phyloP scores from a whole-genome alignment of 163 green algal genomes.

The Chloroidium sp. region DNA sequence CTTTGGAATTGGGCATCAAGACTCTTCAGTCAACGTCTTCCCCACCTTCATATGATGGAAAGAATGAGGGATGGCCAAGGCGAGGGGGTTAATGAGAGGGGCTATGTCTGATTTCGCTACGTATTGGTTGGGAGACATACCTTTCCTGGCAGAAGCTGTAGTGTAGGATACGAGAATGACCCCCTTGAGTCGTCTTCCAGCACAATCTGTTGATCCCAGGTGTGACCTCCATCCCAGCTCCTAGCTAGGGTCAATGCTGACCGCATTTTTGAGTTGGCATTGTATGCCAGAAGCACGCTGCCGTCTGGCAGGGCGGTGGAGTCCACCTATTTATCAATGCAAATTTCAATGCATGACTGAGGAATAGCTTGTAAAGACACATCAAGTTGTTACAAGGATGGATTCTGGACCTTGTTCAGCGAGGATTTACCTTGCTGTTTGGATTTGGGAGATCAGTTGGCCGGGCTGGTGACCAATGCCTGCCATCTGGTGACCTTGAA shows the following conservation, averaged over 20 bases:
- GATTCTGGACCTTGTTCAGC: neutral
- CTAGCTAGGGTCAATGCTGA: constrained; percentile 8
- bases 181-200: constrained; percentile 11
- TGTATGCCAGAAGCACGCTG: constrained; percentile 16
- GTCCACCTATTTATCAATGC: constrained; percentile 7
- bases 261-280: constrained; percentile 4
- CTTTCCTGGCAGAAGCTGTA: neutral
- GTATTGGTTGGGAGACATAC: neutral
- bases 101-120: too few relatives aligned
- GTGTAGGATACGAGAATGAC: constrained; percentile 18
- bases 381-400: too few relatives aligned
- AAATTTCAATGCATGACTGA: neutral
- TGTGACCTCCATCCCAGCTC: constrained; percentile 5
- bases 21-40: too few relatives aligned
- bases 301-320: neutral
- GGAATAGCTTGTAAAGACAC: too few relatives aligned
- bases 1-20: too few relatives aligned
- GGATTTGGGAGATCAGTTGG: constrained; percentile 10
- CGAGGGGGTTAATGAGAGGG: too few relatives aligned
- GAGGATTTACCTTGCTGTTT: constrained; percentile 9
- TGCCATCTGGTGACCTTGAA: neutral
- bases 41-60: too few relatives aligned
- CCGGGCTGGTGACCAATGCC: constrained; percentile 2
- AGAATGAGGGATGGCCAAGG: too few relatives aligned
- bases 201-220: constrained; percentile 1